phyloP scores from a whole-genome alignment of 2,329 filamentous ascomycete genomes.

The Fusarium nelsonii region DNA sequence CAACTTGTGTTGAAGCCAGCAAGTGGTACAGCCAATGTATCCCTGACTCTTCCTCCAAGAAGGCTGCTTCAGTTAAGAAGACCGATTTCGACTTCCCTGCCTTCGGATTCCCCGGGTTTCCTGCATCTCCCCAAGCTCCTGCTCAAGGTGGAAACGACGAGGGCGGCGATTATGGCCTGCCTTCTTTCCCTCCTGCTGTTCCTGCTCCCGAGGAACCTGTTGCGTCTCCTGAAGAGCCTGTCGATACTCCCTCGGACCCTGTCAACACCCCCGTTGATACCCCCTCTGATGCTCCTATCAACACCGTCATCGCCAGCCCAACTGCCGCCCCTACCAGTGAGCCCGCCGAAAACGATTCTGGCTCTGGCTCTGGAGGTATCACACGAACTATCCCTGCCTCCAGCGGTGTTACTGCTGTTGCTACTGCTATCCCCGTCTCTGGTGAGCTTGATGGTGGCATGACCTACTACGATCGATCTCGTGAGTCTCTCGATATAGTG shows the following conservation, averaged over 20 bases:
- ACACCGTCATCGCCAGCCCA: neutral
- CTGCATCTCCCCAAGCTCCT: neutral
- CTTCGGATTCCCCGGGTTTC: neutral
- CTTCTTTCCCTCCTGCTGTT: neutral
- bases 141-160: neutral
- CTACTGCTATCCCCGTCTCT: conserved; percentile 40
- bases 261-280: neutral
- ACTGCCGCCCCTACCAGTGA: conserved; percentile 6
- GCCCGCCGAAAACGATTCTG: neutral
- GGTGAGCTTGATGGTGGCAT: conserved; percentile 41
- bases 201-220: conserved; percentile 5
- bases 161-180: neutral
- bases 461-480: conserved; percentile 41
- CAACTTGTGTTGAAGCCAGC: conserved; percentile 32
- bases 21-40: conserved; percentile 44
- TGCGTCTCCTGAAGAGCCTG: neutral
- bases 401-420: conserved; percentile 29
- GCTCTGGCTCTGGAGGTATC: conserved; percentile 24
- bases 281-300: neutral
- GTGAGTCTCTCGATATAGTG: conserved; percentile 9
- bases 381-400: conserved; percentile 41
- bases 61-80: conserved; percentile 13
- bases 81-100: neutral
- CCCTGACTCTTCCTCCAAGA: conserved; percentile 6
- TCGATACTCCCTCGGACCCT: neutral